Conservation (phyloP, 2,329 filamentous ascomycete species). For the Lachnellula hyalina region DNA sequence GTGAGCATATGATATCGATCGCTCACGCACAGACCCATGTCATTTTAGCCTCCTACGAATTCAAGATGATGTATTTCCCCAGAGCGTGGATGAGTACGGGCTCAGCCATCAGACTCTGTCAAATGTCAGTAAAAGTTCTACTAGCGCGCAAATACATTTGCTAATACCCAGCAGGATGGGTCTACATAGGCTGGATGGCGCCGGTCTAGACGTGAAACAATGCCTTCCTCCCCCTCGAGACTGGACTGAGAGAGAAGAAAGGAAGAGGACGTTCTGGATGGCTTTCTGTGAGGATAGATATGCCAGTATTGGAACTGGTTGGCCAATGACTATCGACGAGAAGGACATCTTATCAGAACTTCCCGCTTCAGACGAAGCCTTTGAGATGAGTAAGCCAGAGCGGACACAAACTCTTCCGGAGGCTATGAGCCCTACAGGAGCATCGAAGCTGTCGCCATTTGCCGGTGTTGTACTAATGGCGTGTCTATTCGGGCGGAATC, state of each 20-base stretch:
- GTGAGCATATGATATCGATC: slow-evolving; percentile 81
- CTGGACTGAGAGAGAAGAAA: slow-evolving; percentile 90
- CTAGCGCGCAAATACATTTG: slow-evolving; percentile 12
- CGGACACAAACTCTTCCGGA: slow-evolving; percentile 65
- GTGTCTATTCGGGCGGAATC: slow-evolving; percentile 84
- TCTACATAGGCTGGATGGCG: slow-evolving; percentile 78
- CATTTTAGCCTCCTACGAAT: slow-evolving; percentile 78
- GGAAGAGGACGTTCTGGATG: slow-evolving; percentile 92
- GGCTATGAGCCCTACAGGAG: slow-evolving; percentile 65
- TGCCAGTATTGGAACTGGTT: slow-evolving; percentile 91
- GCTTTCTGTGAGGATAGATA: slow-evolving; percentile 87
- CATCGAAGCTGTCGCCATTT: slow-evolving; percentile 68
- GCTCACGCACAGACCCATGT: slow-evolving; percentile 82
- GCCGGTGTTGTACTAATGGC: slow-evolving; percentile 79
- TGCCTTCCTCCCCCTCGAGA: slow-evolving; percentile 81
- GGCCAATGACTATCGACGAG: slow-evolving; percentile 94
- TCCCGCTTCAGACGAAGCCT: slow-evolving; percentile 79
- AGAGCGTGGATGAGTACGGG: slow-evolving; percentile 92
- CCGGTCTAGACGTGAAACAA: slow-evolving; percentile 84
- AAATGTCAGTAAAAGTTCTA: slow-evolving; percentile 57
- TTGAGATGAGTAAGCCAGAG: slow-evolving; percentile 71
- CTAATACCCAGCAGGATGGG: slow-evolving; percentile 73
- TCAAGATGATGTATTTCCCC: slow-evolving; percentile 97
- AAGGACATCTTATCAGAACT: slow-evolving; percentile 83
- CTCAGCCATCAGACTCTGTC: slow-evolving; percentile 68